phyloP scores from a whole-genome alignment of 1,139 yeast species.

The Wickerhamomyces sp. region DNA sequence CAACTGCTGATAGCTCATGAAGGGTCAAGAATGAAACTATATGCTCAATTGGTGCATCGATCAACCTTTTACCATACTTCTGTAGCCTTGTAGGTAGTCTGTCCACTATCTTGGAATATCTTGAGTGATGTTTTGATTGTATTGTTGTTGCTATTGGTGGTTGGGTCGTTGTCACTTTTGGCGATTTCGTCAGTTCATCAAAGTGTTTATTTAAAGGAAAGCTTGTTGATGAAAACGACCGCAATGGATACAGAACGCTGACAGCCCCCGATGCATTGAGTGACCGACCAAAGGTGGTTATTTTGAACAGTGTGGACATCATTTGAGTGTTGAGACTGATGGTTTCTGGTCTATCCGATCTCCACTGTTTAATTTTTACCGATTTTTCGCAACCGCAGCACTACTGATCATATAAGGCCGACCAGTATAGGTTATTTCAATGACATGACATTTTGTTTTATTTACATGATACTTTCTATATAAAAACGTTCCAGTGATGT shows the following conservation, averaged over 20 bases:
- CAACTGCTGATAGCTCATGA: slow-evolving; percentile 84
- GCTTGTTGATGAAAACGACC: not conserved
- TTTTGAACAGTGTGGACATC: not conserved
- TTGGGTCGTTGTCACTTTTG: slow-evolving; percentile 1
- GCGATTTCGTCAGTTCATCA: slow-evolving; percentile 10
- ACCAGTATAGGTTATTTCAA: no score
- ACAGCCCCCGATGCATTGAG: no score
- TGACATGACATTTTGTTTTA: no score
- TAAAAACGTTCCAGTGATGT: not conserved
- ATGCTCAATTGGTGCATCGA: slow-evolving; percentile 59
- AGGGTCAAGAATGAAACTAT: slow-evolving; percentile 68
- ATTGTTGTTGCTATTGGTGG: not conserved
- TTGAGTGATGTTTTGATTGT: slow-evolving; percentile 2
- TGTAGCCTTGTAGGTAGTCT: slow-evolving; percentile 19
- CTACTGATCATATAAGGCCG: no score
- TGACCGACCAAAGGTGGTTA: not conserved
- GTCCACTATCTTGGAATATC: slow-evolving; percentile 3
- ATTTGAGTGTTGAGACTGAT: no score
- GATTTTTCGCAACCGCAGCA: no score
- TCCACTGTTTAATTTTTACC: no score
- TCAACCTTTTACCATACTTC: slow-evolving; percentile 19
- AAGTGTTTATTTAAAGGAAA: slow-evolving; percentile 7
- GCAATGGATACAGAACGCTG: not conserved
- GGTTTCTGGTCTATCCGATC: no score
- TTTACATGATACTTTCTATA: not conserved